Percentiles rank a stretch among this genome's conserved stretches.
Evolutionary conservation across 73 alveolate species (phyloP).

Genomic region (Paramecium biaurelia): DNA sequence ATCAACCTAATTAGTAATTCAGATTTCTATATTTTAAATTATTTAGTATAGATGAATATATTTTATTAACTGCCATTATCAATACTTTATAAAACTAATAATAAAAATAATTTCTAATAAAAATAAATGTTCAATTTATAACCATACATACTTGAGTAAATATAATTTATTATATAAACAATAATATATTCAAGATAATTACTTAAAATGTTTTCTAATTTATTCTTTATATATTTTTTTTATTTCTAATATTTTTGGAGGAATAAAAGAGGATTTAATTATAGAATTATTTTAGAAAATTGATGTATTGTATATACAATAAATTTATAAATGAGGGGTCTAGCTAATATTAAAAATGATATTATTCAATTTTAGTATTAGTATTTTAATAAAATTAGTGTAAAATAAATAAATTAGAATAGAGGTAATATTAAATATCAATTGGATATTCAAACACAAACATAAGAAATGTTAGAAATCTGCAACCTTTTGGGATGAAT

Average conservation of each 20-base stretch:
- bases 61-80: neutral
- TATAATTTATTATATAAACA: too few relatives aligned
- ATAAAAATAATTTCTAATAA: too few relatives aligned
- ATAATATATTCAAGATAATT: too few relatives aligned
- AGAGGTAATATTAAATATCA: neutral
- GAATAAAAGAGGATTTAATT: neutral
- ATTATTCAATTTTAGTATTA: neutral
- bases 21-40: neutral
- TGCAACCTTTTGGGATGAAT: neutral
- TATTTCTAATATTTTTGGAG: too few relatives aligned
- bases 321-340: neutral
- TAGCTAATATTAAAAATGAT: neutral
- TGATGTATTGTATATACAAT: neutral
- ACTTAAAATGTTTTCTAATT: too few relatives aligned
- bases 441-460: neutral
- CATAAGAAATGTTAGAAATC: neutral
- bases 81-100: too few relatives aligned
- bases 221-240: too few relatives aligned
- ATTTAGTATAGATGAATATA: neutral
- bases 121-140: neutral
- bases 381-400: neutral
- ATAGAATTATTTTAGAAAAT: too few relatives aligned
- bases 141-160: neutral
- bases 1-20: neutral
- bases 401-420: too few relatives aligned